Evolutionary conservation across 2,329 filamentous ascomycete species (phyloP).

Genomic region (Fusarium humuli): DNA sequence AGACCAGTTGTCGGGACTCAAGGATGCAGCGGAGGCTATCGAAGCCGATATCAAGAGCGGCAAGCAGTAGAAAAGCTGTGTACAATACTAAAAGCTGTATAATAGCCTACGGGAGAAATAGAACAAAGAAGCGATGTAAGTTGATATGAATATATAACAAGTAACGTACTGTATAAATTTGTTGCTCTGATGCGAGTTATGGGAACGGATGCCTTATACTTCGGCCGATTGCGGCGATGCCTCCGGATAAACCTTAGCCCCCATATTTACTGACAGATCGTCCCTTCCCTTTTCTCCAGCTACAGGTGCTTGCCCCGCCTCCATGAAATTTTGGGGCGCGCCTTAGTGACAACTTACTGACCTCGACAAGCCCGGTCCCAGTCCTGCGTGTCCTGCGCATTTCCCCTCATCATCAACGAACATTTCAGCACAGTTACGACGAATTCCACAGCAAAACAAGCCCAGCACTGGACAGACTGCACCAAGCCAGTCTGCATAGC

Average conservation of each 20-base stretch:
- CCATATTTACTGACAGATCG: slow-evolving; percentile 4
- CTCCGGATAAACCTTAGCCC: slow-evolving; percentile 38
- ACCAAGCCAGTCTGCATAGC: slow-evolving; percentile 21
- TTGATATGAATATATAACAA: slow-evolving; percentile 28
- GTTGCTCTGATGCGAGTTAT: not conserved
- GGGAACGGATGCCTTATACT: not conserved
- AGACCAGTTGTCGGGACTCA: slow-evolving; percentile 36
- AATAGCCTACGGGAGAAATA: slow-evolving; percentile 37
- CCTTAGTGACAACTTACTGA: slow-evolving; percentile 6
- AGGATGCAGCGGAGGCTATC: slow-evolving; percentile 33
- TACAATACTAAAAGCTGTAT: slow-evolving; percentile 43
- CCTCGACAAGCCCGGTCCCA: slow-evolving; percentile 9
- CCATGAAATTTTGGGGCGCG: slow-evolving; percentile 6
- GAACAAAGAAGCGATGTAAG: slow-evolving; percentile 30
- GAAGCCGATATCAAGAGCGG: slow-evolving; percentile 40
- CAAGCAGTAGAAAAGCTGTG: slow-evolving; percentile 41
- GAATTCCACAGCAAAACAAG: slow-evolving; percentile 41
- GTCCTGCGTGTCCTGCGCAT: slow-evolving; percentile 45
- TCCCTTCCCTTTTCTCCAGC: slow-evolving; percentile 16
- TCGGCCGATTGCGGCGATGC: slow-evolving; percentile 30
- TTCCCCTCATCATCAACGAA: slow-evolving; percentile 54
- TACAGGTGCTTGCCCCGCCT: slow-evolving; percentile 19
- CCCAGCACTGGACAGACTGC: slow-evolving; percentile 5
- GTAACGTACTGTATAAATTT: slow-evolving; percentile 13
- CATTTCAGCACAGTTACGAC: slow-evolving; percentile 58